These are phyloP conservation scores for Boechera divaricarpa DNA, from an alignment of 345 rosid species.

Conservation along the genomic window DNA sequence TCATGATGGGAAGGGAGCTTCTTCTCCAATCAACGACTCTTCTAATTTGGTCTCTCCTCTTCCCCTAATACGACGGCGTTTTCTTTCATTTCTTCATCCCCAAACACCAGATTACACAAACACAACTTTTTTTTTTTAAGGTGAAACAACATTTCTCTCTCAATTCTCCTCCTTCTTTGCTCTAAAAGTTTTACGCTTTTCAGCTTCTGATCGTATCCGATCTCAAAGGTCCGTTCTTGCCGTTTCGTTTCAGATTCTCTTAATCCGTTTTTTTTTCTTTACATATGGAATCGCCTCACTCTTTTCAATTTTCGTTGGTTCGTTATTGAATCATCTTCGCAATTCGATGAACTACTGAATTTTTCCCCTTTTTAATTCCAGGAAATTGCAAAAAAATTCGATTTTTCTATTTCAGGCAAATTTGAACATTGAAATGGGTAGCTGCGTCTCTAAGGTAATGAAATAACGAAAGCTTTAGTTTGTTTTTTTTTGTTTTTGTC, in stretches of 20 bases:
- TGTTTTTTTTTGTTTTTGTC: background rate
- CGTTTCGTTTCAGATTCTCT: constrained; percentile 1
- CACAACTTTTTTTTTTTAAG: background rate
- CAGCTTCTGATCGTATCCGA: constrained; percentile 27
- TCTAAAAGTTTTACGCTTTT: background rate
- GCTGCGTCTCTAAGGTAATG: constrained; percentile 53
- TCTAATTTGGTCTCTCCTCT: constrained; percentile 36
- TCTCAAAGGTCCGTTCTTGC: constrained; percentile 17
- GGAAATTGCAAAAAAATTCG: background rate
- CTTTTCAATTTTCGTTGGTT: constrained; percentile 3
- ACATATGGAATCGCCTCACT: constrained; percentile 8
- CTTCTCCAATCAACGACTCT: constrained; percentile 40
- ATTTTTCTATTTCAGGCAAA: background rate
- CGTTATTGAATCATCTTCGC: background rate
- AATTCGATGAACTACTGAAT: constrained; percentile 19
- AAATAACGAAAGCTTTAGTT: constrained; percentile 4
- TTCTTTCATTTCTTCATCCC: background rate
- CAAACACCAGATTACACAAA: background rate
- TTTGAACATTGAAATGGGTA: constrained; percentile 56
- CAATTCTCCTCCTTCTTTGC: background rate
- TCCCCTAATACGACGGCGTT: constrained; percentile 30
- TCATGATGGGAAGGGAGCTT: constrained; percentile 26
- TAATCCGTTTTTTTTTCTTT: background rate
- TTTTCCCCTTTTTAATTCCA: background rate
- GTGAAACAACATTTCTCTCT: background rate